Percentiles rank a stretch among this genome's conserved stretches.
Evolutionary conservation across 805 yeast genomes (phyloP).

Genomic region (Nakazawaea ernobii): DNA sequence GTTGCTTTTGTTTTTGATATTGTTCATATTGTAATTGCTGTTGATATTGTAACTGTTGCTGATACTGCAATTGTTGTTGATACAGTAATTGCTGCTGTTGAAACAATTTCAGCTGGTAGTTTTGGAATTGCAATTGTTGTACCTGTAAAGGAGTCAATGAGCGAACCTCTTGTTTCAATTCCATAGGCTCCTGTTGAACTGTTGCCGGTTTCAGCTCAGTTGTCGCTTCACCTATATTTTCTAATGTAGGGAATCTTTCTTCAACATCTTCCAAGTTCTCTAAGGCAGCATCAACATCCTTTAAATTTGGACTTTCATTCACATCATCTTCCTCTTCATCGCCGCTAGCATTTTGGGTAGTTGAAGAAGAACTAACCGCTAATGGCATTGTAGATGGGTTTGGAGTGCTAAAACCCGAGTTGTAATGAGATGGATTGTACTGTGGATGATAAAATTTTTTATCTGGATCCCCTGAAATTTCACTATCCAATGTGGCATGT

Average conservation of each 20-base stretch:
- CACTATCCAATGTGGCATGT: constrained; percentile 23
- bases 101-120: constrained; percentile 13
- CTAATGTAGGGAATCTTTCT: constrained; percentile 47
- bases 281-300: constrained; percentile 23
- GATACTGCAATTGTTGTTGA: constrained; percentile 12
- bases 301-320: not conserved
- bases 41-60: constrained; percentile 8
- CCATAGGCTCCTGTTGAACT: not conserved
- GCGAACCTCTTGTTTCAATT: constrained; percentile 8
- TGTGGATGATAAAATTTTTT: constrained; percentile 9
- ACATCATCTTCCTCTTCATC: not conserved
- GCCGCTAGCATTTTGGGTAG: not conserved
- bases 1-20: not conserved
- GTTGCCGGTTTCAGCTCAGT: constrained; percentile 1
- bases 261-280: constrained; percentile 39
- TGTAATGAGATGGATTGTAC: constrained; percentile 3
- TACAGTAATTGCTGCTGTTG: constrained; percentile 10
- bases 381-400: not conserved
- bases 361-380: not conserved
- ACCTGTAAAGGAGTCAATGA: constrained; percentile 14
- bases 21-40: constrained; percentile 5
- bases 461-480: not conserved
- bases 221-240: constrained; percentile 16
- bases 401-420: not conserved
- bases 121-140: constrained; percentile 16